phyloP scores from a whole-genome alignment of 2,329 filamentous ascomycete genomes.

The Stemphylium vesicarium region DNA sequence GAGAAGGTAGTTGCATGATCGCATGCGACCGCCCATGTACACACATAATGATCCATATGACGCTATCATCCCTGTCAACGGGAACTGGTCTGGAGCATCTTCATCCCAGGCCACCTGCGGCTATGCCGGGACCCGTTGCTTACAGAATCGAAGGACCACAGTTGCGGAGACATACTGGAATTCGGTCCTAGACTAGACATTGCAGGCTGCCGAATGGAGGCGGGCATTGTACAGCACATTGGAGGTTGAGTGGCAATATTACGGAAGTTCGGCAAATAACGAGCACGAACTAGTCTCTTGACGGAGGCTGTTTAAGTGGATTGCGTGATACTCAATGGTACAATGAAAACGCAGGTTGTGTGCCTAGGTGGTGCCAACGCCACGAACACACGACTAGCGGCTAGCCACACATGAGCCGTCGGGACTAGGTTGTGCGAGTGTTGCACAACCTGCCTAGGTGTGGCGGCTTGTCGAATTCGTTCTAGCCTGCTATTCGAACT shows the following conservation, averaged over 20 bases:
- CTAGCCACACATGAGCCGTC: background rate
- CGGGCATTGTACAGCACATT: background rate
- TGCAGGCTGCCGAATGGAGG: conserved; percentile 3
- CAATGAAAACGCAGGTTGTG: background rate
- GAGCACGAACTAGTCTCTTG: background rate
- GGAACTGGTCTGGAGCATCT: too few species aligned
- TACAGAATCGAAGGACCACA: background rate
- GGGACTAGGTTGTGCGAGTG: background rate
- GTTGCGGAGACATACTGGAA: background rate
- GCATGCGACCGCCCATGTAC: too few species aligned
- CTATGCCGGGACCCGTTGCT: too few species aligned
- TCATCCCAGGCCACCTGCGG: too few species aligned
- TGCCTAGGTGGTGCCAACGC: background rate
- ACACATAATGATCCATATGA: too few species aligned
- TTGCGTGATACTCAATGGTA: background rate
- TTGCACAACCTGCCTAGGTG: background rate
- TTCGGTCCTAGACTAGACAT: conserved; percentile 14
- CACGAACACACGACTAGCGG: background rate
- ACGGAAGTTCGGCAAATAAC: background rate
- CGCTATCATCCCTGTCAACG: too few species aligned
- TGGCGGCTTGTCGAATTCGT: background rate
- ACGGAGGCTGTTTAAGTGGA: background rate
- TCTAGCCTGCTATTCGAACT: background rate
- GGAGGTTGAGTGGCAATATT: background rate
- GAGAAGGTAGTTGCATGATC: too few species aligned